phyloP scores from a whole-genome alignment of 257 asterid genomes.

The Ocimum tenuiflorum region DNA sequence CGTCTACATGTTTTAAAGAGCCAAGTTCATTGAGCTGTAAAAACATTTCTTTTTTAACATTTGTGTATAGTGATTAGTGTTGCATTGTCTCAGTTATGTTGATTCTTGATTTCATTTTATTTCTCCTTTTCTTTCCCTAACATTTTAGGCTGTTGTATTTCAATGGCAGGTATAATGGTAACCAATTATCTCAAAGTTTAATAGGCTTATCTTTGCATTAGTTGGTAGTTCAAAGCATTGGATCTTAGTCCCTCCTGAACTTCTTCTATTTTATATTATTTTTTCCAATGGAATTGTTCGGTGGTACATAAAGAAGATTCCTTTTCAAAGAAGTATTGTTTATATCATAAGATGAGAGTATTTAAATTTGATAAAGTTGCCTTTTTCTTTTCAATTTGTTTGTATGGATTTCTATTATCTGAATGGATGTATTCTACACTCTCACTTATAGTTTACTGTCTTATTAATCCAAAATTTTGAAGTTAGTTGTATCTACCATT shows the following conservation, averaged over 20 bases:
- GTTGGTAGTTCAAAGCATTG: not conserved
- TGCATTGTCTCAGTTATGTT: not conserved
- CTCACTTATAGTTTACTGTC: no score
- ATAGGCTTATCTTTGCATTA: not conserved
- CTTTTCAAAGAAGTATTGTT: no score
- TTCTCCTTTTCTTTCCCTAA: not conserved
- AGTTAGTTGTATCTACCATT: no score
- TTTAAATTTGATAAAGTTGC: not conserved
- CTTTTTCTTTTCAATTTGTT: no score
- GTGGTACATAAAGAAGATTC: not conserved
- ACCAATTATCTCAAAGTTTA: not conserved
- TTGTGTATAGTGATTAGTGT: not conserved
- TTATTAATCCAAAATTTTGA: no score
- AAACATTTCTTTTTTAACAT: not conserved
- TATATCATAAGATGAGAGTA: no score
- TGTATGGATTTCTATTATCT: no score
- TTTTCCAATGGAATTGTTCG: not conserved
- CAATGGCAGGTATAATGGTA: not conserved
- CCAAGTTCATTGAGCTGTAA: not conserved
- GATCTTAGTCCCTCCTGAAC: not conserved
- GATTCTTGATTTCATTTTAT: not conserved
- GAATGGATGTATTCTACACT: no score
- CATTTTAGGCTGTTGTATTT: not conserved
- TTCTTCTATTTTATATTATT: not conserved
- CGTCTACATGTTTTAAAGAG: not conserved